Evolutionary conservation across 768 basidiomycete species (phyloP).

Genomic region (Xerocomellus intermedius): DNA sequence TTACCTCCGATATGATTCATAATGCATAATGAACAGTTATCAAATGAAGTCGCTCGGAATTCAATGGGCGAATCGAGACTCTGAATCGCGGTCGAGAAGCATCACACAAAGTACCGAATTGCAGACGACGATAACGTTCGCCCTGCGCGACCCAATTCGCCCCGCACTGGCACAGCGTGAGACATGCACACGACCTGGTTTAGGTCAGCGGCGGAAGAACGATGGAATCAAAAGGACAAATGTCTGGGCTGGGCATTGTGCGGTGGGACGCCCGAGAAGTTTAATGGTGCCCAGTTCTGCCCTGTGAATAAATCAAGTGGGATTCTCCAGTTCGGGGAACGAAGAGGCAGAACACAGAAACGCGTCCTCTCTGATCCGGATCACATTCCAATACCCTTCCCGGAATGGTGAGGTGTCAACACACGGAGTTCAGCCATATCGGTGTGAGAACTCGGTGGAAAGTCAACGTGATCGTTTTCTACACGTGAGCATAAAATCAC

Average conservation of each 20-base stretch:
- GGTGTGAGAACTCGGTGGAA: not conserved
- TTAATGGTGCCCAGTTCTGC: not conserved
- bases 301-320: not conserved
- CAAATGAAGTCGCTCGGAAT: too few species aligned
- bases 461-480: not conserved
- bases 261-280: not conserved
- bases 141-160: not conserved
- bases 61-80: too few species aligned
- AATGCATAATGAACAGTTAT: too few species aligned
- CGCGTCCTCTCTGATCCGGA: not conserved
- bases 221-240: not conserved
- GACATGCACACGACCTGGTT: too few species aligned
- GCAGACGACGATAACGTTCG: too few species aligned
- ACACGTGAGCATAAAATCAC: not conserved
- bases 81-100: too few species aligned
- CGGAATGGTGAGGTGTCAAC: not conserved
- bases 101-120: too few species aligned
- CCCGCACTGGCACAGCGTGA: too few species aligned
- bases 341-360: not conserved
- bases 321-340: not conserved
- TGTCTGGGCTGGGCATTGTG: not conserved
- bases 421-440: too few species aligned
- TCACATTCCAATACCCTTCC: not conserved
- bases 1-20: too few species aligned
- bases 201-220: too few species aligned